These are phyloP conservation scores for Populus alba DNA, from an alignment of 345 rosid genomes.

Conservation along the genomic window DNA sequence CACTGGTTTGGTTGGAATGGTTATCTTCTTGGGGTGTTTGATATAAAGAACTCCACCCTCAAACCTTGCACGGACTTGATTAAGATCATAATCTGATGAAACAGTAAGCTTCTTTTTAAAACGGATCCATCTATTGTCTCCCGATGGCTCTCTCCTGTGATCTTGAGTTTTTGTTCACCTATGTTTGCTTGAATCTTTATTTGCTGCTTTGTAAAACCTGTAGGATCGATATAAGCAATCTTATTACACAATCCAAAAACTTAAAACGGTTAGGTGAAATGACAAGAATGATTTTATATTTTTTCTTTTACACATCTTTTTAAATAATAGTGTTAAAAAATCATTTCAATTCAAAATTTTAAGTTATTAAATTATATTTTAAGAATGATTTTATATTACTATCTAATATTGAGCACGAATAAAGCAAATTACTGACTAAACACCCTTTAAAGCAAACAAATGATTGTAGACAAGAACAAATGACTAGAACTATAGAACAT, in stretches of 20 bases:
- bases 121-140: constrained; percentile 27
- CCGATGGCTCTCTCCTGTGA: constrained; percentile 36
- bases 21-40: constrained; percentile 32
- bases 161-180: constrained; percentile 17
- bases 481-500: not conserved
- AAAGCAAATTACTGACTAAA: not conserved
- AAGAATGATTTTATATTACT: too few species aligned
- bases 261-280: too few species aligned
- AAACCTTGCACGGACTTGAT: constrained; percentile 31
- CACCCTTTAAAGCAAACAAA: not conserved
- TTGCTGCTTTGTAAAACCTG: constrained; percentile 46
- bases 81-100: constrained; percentile 24
- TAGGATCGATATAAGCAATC: not conserved
- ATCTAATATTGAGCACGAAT: not conserved
- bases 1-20: not conserved
- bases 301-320: too few species aligned
- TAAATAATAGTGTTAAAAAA: too few species aligned
- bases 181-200: constrained; percentile 42
- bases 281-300: too few species aligned
- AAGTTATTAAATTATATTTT: too few species aligned
- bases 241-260: too few species aligned
- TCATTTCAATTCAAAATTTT: too few species aligned
- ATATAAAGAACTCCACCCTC: constrained; percentile 26
- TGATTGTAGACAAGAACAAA: not conserved
- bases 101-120: constrained; percentile 34